phyloP scores from a whole-genome alignment of 78 protist species.

The Dictyostelium firmibasis region DNA sequence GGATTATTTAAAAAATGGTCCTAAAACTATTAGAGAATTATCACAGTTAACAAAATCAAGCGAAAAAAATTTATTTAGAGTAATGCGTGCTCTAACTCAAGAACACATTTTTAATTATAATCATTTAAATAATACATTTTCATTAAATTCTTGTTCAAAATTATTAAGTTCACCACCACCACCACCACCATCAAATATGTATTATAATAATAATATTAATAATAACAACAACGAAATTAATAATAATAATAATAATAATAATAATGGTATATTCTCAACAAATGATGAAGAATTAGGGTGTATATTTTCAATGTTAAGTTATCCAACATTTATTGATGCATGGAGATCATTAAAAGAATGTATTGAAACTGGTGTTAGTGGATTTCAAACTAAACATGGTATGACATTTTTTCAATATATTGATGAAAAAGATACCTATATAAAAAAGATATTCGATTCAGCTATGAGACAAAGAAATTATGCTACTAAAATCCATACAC shows the following conservation, averaged over 20 bases:
- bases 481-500: neutral
- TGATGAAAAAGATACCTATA: conserved; percentile 42
- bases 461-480: conserved; percentile 53
- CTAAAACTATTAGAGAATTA: neutral
- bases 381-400: conserved; percentile 18
- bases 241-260: neutral
- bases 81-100: conserved; percentile 9
- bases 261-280: neutral
- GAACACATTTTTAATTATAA: conserved; percentile 32
- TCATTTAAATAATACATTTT: neutral
- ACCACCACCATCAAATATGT: neutral
- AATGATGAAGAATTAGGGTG: neutral
- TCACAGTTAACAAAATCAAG: neutral
- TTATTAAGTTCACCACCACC: neutral
- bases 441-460: conserved; percentile 36
- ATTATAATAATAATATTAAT: neutral
- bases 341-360: conserved; percentile 46
- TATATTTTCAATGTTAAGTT: conserved; percentile 20
- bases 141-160: neutral
- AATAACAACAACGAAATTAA: neutral
- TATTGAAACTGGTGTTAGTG: conserved; percentile 8
- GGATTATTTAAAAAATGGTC: conserved; percentile 3
- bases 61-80: conserved; percentile 3
- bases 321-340: conserved; percentile 51
- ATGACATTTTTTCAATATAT: conserved; percentile 41